Percentiles rank a stretch among this genome's conserved stretches.
phyloP scores from a whole-genome alignment of 2,329 filamentous ascomycete species.

The Endocalyx cinctus region DNA sequence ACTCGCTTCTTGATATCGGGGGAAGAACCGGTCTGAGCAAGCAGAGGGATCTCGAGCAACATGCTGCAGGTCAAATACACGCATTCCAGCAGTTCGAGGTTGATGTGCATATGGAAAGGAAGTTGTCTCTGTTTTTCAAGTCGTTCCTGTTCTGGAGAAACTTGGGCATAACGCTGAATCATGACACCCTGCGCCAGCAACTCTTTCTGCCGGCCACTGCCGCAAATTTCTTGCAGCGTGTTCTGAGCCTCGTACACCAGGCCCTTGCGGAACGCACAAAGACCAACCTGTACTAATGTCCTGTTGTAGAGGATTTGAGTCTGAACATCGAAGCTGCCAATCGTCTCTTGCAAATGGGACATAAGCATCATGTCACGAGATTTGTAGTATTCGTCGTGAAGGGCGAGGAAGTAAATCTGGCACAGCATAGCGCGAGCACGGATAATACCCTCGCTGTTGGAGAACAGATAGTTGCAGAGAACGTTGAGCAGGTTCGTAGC shows the following conservation, averaged over 20 bases:
- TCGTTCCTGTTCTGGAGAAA: conserved; percentile 95
- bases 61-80: conserved; percentile 99
- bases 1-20: conserved; percentile 96
- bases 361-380: conserved; percentile 99
- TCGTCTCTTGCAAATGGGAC: conserved; percentile 97
- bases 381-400: conserved; percentile 97
- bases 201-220: conserved; percentile 96
- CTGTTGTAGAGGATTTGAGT: conserved; percentile 99
- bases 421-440: conserved; percentile 95
- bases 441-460: conserved; percentile 91
- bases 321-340: conserved; percentile 91
- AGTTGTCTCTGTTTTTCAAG: conserved; percentile 95
- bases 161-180: conserved; percentile 94
- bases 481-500: conserved; percentile 73
- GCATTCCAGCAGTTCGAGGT: conserved; percentile 94
- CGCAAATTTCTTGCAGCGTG: conserved; percentile 96
- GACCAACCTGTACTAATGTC: conserved; percentile 93
- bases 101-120: conserved; percentile 99
- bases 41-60: conserved; percentile 94
- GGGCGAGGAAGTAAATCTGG: conserved; percentile 96
- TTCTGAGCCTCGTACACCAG: conserved; percentile 97
- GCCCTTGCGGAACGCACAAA: conserved; percentile 96
- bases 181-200: conserved; percentile 96
- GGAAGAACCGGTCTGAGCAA: conserved; percentile 93
- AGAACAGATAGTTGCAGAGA: conserved; percentile 93